Evolutionary conservation across 2,329 filamentous ascomycete species (phyloP).

Genomic region (Pseudogymnoascus sp.): DNA sequence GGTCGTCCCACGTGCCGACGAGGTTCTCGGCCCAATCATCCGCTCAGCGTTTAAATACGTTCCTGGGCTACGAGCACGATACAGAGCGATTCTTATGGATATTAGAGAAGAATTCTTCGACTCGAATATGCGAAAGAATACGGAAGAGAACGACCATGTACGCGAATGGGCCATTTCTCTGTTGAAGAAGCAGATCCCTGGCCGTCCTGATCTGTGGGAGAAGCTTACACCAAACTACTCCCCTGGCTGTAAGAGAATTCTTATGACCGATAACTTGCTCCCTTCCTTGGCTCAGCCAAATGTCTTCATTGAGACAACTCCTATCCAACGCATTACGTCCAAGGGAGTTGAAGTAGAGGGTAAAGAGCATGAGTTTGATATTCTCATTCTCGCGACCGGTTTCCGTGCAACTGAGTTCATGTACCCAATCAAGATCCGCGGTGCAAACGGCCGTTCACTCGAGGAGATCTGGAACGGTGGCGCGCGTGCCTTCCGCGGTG

Average conservation of each 20-base stretch:
- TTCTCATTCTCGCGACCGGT: constrained; percentile 51
- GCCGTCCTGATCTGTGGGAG: constrained; percentile 43
- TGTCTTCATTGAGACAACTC: constrained; percentile 43
- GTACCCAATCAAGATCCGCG: constrained; percentile 47
- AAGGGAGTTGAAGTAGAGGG: constrained; percentile 38
- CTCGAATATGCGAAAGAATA: constrained; percentile 31
- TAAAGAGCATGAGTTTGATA: constrained; percentile 41
- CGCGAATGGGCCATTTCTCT: constrained; percentile 30
- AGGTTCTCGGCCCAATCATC: constrained; percentile 32
- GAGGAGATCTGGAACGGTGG: constrained; percentile 47
- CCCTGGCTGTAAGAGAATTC: constrained; percentile 47
- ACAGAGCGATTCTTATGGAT: constrained; percentile 47
- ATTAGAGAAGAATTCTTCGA: constrained; percentile 42
- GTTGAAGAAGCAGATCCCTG: constrained; percentile 40
- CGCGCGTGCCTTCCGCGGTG: constrained; percentile 43
- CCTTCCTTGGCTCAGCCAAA: constrained; percentile 40
- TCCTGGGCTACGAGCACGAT: constrained; percentile 42
- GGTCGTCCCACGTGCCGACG: constrained; percentile 47
- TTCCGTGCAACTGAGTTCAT: constrained; percentile 53
- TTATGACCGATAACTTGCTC: constrained; percentile 50
- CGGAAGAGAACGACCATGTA: constrained; percentile 35
- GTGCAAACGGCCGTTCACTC: constrained; percentile 36
- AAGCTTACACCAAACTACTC: constrained; percentile 46
- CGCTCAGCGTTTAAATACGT: constrained; percentile 32
- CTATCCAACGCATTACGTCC: constrained; percentile 39